phyloP scores from a whole-genome alignment of 345 rosid species.

The Nasturtium officinale region DNA sequence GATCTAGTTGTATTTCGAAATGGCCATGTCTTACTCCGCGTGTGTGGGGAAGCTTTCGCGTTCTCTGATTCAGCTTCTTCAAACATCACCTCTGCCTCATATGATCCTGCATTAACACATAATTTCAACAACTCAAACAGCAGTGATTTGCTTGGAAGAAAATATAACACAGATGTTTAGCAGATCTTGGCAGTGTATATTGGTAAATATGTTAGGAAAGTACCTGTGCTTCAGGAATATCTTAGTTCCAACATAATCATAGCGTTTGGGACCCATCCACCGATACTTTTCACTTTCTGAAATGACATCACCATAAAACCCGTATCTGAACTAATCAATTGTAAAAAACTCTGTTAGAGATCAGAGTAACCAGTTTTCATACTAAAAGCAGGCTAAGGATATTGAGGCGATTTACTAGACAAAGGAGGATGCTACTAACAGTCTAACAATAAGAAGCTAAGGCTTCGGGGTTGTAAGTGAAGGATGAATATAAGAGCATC shows the following conservation, averaged over 20 bases:
- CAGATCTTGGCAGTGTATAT: background rate
- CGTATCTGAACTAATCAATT: slow-evolving; percentile 64
- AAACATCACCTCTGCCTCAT: slow-evolving; percentile 85
- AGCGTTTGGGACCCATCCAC: slow-evolving; percentile 98
- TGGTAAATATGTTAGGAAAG: slow-evolving; percentile 4
- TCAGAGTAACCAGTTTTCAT: background rate
- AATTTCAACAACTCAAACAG: background rate
- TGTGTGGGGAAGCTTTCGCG: slow-evolving; percentile 35
- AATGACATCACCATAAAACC: slow-evolving; percentile 96
- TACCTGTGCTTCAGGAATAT: slow-evolving; percentile 89
- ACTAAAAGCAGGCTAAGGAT: background rate
- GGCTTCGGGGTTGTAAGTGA: slow-evolving; percentile 11
- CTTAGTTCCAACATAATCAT: slow-evolving; percentile 95
- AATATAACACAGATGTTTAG: background rate
- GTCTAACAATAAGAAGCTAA: background rate
- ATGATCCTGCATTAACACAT: slow-evolving; percentile 54
- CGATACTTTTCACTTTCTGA: slow-evolving; percentile 91
- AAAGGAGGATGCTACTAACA: background rate
- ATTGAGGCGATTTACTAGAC: background rate
- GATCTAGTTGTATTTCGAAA: slow-evolving; percentile 48
- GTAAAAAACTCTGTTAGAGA: slow-evolving; percentile 38
- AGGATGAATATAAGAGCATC: background rate
- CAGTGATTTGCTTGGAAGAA: background rate
- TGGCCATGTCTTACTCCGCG: slow-evolving; percentile 43
- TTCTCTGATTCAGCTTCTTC: slow-evolving; percentile 62